These are phyloP conservation scores for Asterophora parasitica DNA, from an alignment of 768 basidiomycete species.

Conservation along the genomic window DNA sequence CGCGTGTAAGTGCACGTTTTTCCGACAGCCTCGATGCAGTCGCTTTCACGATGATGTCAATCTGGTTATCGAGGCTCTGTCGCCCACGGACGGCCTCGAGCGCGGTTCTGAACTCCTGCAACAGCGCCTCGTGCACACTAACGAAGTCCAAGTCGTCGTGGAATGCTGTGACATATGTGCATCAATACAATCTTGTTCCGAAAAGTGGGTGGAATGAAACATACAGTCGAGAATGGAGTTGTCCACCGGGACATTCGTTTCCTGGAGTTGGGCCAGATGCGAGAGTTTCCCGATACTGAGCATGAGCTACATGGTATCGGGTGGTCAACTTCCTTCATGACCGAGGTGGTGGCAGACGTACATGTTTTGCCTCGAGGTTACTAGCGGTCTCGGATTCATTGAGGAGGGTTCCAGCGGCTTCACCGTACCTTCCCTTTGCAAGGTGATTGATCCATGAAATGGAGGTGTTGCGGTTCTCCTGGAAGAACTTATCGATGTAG, in stretches of 20 bases:
- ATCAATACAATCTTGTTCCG: neutral
- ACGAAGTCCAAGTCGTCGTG: constrained; percentile 87
- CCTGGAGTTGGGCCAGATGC: constrained; percentile 75
- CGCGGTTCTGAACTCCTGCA: constrained; percentile 53
- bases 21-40: constrained; percentile 46
- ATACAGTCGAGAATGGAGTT: constrained; percentile 54
- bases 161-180: constrained; percentile 48
- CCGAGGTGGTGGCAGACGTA: constrained; percentile 27
- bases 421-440: constrained; percentile 57
- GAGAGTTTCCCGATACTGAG: constrained; percentile 88
- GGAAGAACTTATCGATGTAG: constrained; percentile 74
- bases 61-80: constrained; percentile 63
- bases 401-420: constrained; percentile 61
- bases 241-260: constrained; percentile 40
- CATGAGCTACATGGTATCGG: constrained; percentile 55
- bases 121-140: constrained; percentile 71
- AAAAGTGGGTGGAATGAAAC: constrained; percentile 8
- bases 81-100: constrained; percentile 46
- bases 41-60: constrained; percentile 53
- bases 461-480: constrained; percentile 46
- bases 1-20: constrained; percentile 48
- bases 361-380: constrained; percentile 73
- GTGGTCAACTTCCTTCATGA: neutral
- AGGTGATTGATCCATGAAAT: constrained; percentile 90
- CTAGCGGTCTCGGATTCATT: constrained; percentile 52